Evolutionary conservation across 352 stramenopile genomes (phyloP), one percentile per base, ranked within the genome.

Genomic region (Phytophthora europaea): DNA sequence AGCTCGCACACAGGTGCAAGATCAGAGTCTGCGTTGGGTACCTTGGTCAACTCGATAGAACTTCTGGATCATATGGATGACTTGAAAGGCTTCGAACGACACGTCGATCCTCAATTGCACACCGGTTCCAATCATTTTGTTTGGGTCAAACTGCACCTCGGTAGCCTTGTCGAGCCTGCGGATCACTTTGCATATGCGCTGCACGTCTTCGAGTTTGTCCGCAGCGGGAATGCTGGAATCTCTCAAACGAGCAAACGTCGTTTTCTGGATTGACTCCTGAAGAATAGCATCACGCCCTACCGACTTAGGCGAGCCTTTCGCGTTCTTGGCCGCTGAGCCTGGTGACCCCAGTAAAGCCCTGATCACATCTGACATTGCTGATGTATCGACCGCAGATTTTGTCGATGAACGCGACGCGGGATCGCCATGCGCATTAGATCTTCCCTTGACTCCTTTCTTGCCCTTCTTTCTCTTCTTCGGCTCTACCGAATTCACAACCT

Each of bases 41-140:
- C 40, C 33, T n/a, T 62, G 53, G n/a, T 73, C 65, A 43, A 52
- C 52, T 9, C 65, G 60, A 45, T 78, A 48, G 8, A 74, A 58
- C 23, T 73, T 78, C 53, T 78, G 65, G 55, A 78, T 70, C 65
- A 74, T 63, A 43, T 78, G 71, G 18, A 78, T 55, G 20, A 61
- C 28, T 67, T 66, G 71, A 1, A 28, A 56, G n/a, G 54, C 43
- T 51, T 70, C 58, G 4, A 47, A 33, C 1, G 59, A 54, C 15
- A 68, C 28, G 13, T 53, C 28, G 18, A 62, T 33, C 9, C 70
- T 38, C 31, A 70, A 16, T 20, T 48, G 18, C 3, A 53, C 56
- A 31, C 36, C 31, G 0, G 65, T 73, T 16, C 47, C 55, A 16
- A 66, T 66, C 16, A 72, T 52, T 47, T 55, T 60, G 38, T 56